Percentiles rank a stretch among this genome's conserved stretches.
Evolutionary conservation across 2,329 filamentous ascomycete species (phyloP).

Genomic region (Ascomycota sp.): DNA sequence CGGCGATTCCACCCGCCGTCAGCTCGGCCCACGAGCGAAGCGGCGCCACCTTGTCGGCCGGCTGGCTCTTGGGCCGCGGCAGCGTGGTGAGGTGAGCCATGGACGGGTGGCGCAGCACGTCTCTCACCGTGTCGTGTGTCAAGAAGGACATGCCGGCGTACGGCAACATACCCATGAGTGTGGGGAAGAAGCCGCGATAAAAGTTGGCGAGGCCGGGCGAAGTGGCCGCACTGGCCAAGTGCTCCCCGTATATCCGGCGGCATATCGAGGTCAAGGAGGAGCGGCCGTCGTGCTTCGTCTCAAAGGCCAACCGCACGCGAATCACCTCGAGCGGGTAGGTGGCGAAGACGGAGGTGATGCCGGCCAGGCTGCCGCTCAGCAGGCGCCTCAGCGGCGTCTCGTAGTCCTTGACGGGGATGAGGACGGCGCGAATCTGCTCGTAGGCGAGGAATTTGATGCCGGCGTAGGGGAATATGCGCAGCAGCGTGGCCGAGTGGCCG

Average conservation of each 20-base stretch:
- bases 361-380: constrained; percentile 52
- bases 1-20: constrained; percentile 63
- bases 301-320: constrained; percentile 79
- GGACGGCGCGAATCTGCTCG: constrained; percentile 68
- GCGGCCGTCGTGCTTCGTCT: constrained; percentile 57
- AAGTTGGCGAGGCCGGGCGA: constrained; percentile 66
- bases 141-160: constrained; percentile 94
- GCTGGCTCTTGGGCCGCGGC: constrained; percentile 32
- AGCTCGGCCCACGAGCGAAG: constrained; percentile 78
- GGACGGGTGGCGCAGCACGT: constrained; percentile 51
- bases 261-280: constrained; percentile 61
- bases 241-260: constrained; percentile 70
- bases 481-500: constrained; percentile 80
- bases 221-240: constrained; percentile 17
- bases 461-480: constrained; percentile 92
- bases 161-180: constrained; percentile 82
- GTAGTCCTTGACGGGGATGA: constrained; percentile 52
- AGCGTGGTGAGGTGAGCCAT: constrained; percentile 59
- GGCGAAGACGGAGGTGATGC: constrained; percentile 82
- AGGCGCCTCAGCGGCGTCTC: constrained; percentile 68
- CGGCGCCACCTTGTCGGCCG: constrained; percentile 43
- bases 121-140: constrained; percentile 77
- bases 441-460: constrained; percentile 97
- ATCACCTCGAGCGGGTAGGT: constrained; percentile 92
- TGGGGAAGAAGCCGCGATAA: constrained; percentile 83